phyloP scores from a whole-genome alignment of 495 filamentous ascomycete genomes.

The Cudoniella acicularis region DNA sequence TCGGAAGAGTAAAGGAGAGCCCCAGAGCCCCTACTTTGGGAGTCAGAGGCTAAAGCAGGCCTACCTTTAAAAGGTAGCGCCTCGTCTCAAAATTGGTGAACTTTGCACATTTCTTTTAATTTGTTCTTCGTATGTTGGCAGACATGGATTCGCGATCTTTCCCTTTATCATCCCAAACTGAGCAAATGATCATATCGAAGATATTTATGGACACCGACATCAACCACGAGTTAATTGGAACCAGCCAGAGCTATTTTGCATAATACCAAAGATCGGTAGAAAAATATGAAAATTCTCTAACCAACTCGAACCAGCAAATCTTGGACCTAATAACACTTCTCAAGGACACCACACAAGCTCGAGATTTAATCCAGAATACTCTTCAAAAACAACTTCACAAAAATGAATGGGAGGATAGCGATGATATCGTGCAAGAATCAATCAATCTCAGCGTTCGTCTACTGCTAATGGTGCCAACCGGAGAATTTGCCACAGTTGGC shows the following conservation, averaged over 20 bases:
- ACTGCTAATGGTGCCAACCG: conserved; percentile 1
- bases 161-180: neutral
- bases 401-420: neutral
- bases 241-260: conserved; percentile 1
- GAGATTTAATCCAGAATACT: neutral
- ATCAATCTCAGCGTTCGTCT: conserved; percentile 1
- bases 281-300: neutral
- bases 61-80: neutral
- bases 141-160: neutral
- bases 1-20: neutral
- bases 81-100: neutral
- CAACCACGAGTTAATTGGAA: neutral
- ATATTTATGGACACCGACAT: neutral
- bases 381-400: neutral
- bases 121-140: neutral
- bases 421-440: neutral
- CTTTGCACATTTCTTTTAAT: neutral
- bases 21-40: neutral
- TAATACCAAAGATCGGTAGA: conserved; percentile 1
- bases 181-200: neutral
- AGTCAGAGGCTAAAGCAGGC: neutral
- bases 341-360: neutral
- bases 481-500: neutral
- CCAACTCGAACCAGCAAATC: neutral
- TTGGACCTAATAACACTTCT: neutral